Conservation (phyloP, 2,329 filamentous ascomycete genomes). For the Lojkania enalia region DNA sequence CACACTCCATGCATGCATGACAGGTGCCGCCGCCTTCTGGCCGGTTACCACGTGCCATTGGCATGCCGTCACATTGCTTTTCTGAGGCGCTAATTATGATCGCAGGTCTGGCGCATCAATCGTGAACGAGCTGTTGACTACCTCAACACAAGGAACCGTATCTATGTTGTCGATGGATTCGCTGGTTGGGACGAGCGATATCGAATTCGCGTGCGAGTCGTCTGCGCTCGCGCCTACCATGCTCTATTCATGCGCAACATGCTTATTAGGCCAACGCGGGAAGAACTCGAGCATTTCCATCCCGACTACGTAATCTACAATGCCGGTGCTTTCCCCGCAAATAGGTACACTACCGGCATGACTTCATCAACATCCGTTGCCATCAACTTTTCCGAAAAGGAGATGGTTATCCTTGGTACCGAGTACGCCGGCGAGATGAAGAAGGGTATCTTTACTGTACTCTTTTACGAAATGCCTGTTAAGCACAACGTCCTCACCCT, state of each 20-base stretch:
- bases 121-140: conserved; percentile 98
- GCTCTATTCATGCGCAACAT: conserved; percentile 99
- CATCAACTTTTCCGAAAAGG: conserved; percentile 99
- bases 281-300: conserved; percentile 96
- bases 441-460: conserved; percentile 97
- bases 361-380: conserved; percentile 96
- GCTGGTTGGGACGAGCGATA: conserved; percentile 99
- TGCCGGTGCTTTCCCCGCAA: conserved; percentile 95
- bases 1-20: conserved; percentile 23
- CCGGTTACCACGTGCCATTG: conserved; percentile 27
- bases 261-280: conserved; percentile 89
- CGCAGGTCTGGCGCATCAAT: conserved; percentile 98
- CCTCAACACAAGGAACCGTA: conserved; percentile 97
- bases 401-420: conserved; percentile 99
- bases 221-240: conserved; percentile 98
- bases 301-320: conserved; percentile 99
- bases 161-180: conserved; percentile 97
- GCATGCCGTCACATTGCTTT: conserved; percentile 25
- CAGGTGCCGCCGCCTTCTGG: conserved; percentile 14
- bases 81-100: conserved; percentile 19
- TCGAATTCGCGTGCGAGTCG: conserved; percentile 93
- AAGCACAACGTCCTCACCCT: conserved; percentile 99
- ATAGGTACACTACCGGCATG: conserved; percentile 98
- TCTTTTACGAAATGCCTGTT: conserved; percentile 99
- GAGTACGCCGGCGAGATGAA: conserved; percentile 97